These are phyloP conservation scores for Hapsidospora chrysogenum DNA, from an alignment of 495 filamentous ascomycete species.

Conservation along the genomic window DNA sequence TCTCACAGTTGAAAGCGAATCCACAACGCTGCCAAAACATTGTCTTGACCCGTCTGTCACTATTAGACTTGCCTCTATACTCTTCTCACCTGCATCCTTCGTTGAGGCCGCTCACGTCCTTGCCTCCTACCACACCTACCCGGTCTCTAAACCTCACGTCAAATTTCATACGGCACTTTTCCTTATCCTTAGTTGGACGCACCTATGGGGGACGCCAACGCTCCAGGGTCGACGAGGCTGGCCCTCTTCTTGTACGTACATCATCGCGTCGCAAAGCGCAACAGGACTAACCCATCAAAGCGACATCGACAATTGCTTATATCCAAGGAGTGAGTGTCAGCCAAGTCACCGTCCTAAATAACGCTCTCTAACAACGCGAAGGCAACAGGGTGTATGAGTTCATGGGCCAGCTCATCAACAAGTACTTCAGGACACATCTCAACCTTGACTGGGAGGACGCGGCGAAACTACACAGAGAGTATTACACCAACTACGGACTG, in stretches of 20 bases:
- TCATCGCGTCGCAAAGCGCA: not conserved
- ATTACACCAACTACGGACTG: slow-evolving; percentile 90
- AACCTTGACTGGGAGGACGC: slow-evolving; percentile 57
- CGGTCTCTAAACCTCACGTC: too few species aligned
- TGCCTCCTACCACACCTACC: too few species aligned
- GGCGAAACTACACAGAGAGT: slow-evolving; percentile 63
- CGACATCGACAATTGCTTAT: slow-evolving; percentile 95
- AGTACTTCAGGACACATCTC: slow-evolving; percentile 69
- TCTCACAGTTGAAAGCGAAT: too few species aligned
- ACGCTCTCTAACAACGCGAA: slow-evolving; percentile 14
- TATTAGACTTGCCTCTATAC: too few species aligned
- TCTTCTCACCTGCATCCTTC: too few species aligned
- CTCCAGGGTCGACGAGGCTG: slow-evolving; percentile 8
- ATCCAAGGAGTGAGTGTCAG: slow-evolving; percentile 42
- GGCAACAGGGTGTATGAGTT: slow-evolving; percentile 54
- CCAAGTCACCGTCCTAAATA: too few species aligned
- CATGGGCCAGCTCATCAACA: slow-evolving; percentile 61
- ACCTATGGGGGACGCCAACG: slow-evolving; percentile 2
- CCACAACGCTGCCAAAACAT: too few species aligned
- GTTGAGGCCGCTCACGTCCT: too few species aligned
- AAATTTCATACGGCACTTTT: too few species aligned
- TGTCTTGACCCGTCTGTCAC: too few species aligned
- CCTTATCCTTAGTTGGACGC: too few species aligned
- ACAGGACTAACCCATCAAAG: slow-evolving; percentile 7
- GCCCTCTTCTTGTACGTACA: slow-evolving; percentile 31